These are phyloP conservation scores for Urtica urens DNA, from an alignment of 306 rosid species.

Conservation along the genomic window DNA sequence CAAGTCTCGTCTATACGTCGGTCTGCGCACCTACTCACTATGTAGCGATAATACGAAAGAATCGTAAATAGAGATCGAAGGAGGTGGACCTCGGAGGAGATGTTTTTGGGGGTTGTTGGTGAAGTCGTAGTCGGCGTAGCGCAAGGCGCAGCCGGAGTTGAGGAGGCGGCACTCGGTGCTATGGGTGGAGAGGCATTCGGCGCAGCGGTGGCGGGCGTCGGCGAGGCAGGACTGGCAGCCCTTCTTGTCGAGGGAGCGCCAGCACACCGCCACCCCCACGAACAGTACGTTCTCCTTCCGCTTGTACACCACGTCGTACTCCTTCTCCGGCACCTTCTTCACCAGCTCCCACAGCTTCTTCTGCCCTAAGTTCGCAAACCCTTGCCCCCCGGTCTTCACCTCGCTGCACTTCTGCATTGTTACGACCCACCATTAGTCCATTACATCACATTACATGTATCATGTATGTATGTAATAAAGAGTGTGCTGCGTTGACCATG, in stretches of 20 bases:
- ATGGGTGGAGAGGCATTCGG: slow-evolving; percentile 25
- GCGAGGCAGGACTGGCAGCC: slow-evolving; percentile 18
- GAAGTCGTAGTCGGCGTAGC: slow-evolving; percentile 28
- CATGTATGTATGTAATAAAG: too few relatives aligned
- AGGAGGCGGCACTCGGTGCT: slow-evolving; percentile 22
- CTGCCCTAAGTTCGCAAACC: not conserved
- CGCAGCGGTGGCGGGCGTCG: slow-evolving; percentile 16
- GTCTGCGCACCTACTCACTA: too few relatives aligned
- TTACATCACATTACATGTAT: too few relatives aligned
- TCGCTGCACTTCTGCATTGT: slow-evolving; percentile 22
- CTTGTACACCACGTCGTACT: slow-evolving; percentile 5
- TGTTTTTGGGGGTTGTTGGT: too few relatives aligned
- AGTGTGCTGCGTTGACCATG: not conserved
- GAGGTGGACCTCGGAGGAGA: too few relatives aligned
- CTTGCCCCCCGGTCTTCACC: not conserved
- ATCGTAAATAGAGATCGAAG: too few relatives aligned
- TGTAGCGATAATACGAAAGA: too few relatives aligned
- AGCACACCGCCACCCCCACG: slow-evolving; percentile 21
- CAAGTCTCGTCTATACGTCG: too few relatives aligned
- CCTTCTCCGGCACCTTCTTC: slow-evolving; percentile 6
- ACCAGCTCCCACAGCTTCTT: slow-evolving; percentile 8
- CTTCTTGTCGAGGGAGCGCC: slow-evolving; percentile 16
- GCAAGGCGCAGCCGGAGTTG: slow-evolving; percentile 27
- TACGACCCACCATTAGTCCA: too few relatives aligned
- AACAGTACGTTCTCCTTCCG: slow-evolving; percentile 1